Evolutionary conservation across 768 basidiomycete species (phyloP).

Genomic region (Suillus cothurnatus): DNA sequence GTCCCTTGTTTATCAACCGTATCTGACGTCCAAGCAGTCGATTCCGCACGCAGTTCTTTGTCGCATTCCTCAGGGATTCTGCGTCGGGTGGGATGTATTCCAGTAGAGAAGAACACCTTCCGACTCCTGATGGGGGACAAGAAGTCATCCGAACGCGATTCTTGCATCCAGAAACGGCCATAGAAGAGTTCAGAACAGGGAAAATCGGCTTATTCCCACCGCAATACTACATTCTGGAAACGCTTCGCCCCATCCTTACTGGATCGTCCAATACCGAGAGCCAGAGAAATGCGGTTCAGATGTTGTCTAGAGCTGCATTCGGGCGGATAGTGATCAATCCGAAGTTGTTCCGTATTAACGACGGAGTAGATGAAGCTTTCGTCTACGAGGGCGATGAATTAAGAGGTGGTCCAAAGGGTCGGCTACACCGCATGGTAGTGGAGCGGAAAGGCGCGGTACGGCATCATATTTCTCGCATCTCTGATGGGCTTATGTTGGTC

Average conservation of each 20-base stretch:
- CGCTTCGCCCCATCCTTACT: slow-evolving; percentile 54
- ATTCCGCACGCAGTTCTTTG: slow-evolving; percentile 72
- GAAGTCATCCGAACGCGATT: slow-evolving; percentile 75
- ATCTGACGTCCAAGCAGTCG: slow-evolving; percentile 45
- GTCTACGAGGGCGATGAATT: slow-evolving; percentile 75
- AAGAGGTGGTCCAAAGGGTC: slow-evolving; percentile 59
- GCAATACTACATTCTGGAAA: slow-evolving; percentile 70
- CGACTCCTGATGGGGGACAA: slow-evolving; percentile 67
- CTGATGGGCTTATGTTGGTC: slow-evolving; percentile 3
- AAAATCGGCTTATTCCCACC: slow-evolving; percentile 71
- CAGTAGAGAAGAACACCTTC: slow-evolving; percentile 57
- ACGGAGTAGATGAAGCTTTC: slow-evolving; percentile 49
- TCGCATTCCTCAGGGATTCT: slow-evolving; percentile 55
- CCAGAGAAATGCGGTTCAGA: slow-evolving; percentile 48
- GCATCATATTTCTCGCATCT: slow-evolving; percentile 23
- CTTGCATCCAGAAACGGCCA: slow-evolving; percentile 52
- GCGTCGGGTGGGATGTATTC: slow-evolving; percentile 51
- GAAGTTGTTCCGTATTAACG: slow-evolving; percentile 38
- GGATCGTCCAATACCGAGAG: slow-evolving; percentile 43
- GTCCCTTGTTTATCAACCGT: background rate
- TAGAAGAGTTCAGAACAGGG: slow-evolving; percentile 51
- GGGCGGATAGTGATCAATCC: slow-evolving; percentile 66
- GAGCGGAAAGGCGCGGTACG: slow-evolving; percentile 51
- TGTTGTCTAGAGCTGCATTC: slow-evolving; percentile 56
- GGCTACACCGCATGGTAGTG: slow-evolving; percentile 59